phyloP scores from a whole-genome alignment of 345 rosid species.

The Salix suchowensis region DNA sequence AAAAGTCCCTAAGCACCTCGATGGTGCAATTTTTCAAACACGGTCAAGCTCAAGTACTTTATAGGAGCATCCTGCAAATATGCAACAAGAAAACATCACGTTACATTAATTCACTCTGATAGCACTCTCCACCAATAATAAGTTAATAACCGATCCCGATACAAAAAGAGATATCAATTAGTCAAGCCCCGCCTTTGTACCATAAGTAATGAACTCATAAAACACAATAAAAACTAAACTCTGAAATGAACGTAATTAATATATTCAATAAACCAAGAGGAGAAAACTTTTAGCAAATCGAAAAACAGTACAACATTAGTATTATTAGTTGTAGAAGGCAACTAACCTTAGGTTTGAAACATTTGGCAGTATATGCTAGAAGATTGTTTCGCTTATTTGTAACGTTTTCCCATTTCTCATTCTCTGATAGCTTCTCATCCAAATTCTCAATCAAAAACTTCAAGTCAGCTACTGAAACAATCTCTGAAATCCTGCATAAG shows the following conservation, averaged over 20 bases:
- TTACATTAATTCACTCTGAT: neutral
- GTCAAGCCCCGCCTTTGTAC: too few relatives aligned
- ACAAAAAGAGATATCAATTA: neutral
- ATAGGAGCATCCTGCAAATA: conserved; percentile 71
- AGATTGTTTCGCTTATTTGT: conserved; percentile 47
- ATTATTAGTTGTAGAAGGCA: neutral
- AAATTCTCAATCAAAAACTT: conserved; percentile 52
- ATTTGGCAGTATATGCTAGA: conserved; percentile 57
- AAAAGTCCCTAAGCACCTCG: conserved; percentile 63
- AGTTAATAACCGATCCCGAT: neutral
- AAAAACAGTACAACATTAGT: neutral
- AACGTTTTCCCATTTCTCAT: conserved; percentile 61
- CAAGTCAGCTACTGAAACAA: conserved; percentile 64
- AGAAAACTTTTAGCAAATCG: neutral
- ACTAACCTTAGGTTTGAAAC: conserved; percentile 64
- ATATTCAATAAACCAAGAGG: neutral
- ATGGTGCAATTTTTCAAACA: conserved; percentile 72
- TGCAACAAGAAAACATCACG: conserved; percentile 6
- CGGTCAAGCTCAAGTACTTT: conserved; percentile 67
- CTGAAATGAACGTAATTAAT: neutral
- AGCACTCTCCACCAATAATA: neutral
- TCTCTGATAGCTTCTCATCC: conserved; percentile 28
- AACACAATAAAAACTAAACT: neutral
- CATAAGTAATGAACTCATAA: neutral
- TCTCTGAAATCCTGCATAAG: conserved; percentile 35